Evolutionary conservation across 306 rosid species (phyloP).

Genomic region (Canavalia ensiformis): DNA sequence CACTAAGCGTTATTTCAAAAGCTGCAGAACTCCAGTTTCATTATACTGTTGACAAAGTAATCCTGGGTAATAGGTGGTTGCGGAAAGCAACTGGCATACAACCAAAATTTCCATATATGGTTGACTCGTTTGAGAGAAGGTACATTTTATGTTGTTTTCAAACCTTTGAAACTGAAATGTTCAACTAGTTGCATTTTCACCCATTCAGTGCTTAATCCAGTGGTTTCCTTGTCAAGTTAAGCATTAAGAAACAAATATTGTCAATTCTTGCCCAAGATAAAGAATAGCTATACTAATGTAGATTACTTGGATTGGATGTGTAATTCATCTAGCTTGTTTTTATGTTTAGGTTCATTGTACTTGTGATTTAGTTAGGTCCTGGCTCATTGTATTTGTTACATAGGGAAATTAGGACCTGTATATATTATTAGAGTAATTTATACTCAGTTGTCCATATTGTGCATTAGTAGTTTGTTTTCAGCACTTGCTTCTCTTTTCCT

Average conservation of each 20-base stretch:
- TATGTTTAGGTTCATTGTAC: slow-evolving; percentile 5
- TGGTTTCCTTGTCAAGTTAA: slow-evolving; percentile 20
- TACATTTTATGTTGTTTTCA: slow-evolving; percentile 42
- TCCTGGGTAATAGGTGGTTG: slow-evolving; percentile 96
- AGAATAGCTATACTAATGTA: slow-evolving; percentile 1
- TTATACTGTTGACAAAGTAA: slow-evolving; percentile 77
- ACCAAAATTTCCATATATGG: slow-evolving; percentile 93
- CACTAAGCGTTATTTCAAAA: slow-evolving; percentile 89
- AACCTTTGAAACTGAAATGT: slow-evolving; percentile 18
- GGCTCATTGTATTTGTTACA: not conserved
- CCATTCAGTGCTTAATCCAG: not conserved
- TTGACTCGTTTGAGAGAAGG: slow-evolving; percentile 98
- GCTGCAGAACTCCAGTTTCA: slow-evolving; percentile 95
- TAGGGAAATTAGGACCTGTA: slow-evolving; percentile 17
- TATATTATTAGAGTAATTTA: not conserved
- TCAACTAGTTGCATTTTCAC: slow-evolving; percentile 30
- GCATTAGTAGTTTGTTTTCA: not conserved
- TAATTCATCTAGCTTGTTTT: not conserved
- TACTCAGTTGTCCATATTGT: not conserved
- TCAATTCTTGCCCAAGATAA: slow-evolving; percentile 20
- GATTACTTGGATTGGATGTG: slow-evolving; percentile 21
- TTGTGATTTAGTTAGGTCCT: not conserved
- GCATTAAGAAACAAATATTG: slow-evolving; percentile 21
- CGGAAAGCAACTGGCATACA: slow-evolving; percentile 96
- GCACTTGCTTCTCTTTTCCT: slow-evolving; percentile 13